A percentile compares a stretch with the other conserved stretches of the same genome.
phyloP scores from a whole-genome alignment of 495 filamentous ascomycete genomes.

The Aspergillus affinis region DNA sequence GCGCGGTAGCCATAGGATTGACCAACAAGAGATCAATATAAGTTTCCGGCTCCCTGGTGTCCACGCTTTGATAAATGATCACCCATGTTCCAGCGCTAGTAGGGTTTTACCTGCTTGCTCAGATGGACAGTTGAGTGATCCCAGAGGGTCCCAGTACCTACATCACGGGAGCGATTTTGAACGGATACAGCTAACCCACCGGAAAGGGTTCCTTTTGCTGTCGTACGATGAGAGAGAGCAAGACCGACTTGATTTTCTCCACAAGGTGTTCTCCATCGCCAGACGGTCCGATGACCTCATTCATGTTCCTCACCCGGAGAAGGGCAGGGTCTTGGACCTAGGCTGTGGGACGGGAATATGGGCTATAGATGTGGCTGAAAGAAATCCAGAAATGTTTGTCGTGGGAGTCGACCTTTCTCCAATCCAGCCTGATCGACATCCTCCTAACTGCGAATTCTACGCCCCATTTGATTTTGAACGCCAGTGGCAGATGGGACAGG shows the following conservation, averaged over 20 bases:
- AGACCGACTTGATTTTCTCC: too few species aligned
- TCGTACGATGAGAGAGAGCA: slow-evolving; percentile 62
- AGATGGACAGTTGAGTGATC: too few species aligned
- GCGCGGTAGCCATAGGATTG: too few species aligned
- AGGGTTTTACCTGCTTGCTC: too few species aligned
- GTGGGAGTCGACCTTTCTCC: slow-evolving; percentile 74
- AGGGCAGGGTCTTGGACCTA: slow-evolving; percentile 69
- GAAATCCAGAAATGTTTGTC: slow-evolving; percentile 62
- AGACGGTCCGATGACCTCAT: slow-evolving; percentile 58
- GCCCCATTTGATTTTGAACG: slow-evolving; percentile 74
- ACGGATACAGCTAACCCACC: slow-evolving; percentile 20
- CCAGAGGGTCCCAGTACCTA: too few species aligned
- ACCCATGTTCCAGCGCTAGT: too few species aligned
- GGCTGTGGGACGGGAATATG: slow-evolving; percentile 92
- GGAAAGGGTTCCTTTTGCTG: slow-evolving; percentile 49
- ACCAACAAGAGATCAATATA: too few species aligned
- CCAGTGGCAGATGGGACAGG: slow-evolving; percentile 70
- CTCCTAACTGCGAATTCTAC: slow-evolving; percentile 66
- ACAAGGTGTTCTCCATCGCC: too few species aligned
- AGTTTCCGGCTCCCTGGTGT: too few species aligned
- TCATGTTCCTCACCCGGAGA: slow-evolving; percentile 50
- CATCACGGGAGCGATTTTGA: too few species aligned
- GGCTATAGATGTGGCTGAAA: slow-evolving; percentile 80
- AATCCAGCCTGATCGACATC: slow-evolving; percentile 76
- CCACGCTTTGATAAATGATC: too few species aligned